Base-by-base conservation (phyloP, 768 basidiomycete genomes). In the Boletus patriciae region DNA sequence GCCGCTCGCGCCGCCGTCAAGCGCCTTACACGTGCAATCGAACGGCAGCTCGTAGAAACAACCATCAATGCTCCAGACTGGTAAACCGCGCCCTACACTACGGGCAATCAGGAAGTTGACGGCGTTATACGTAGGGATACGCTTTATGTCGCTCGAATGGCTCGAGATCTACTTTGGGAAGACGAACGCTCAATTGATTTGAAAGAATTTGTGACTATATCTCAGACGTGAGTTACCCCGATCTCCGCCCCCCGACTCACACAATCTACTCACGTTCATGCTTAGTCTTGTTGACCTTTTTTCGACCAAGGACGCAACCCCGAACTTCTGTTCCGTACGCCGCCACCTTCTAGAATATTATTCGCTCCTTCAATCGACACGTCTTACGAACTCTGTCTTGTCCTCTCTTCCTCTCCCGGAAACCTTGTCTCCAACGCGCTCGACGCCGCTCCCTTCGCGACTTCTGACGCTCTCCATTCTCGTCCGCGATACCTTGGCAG, bases 11-110 rank as follows among this genome's bases (percentile, higher is more conserved):
- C 80, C 54, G 92, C 93, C 19, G 95, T 92, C 62, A 98, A 98
- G 77, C 80, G 84, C 57, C 77, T 99, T 55, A 95, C 95, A 27
- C 82, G 80, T 54, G 73, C 77, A 25, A 86, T 98, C 53, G 87
- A 92, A 72, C 69, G 70, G 12, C 84, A 85, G 66, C 76, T 99
- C 58, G 70, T 86, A 23, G 83, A 84, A 70, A 76, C 87, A 37
- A 97, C 91, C 8, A 82, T 98, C 56, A 98, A 99, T 68, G 91
- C 94, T 13, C 87, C 91, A 33, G 92, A 98, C 71, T 99, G 97
- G 95, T 94, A 78, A 54, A 81, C 78, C 40, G 36, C 45, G 2
- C 40, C 37, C 52, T 58, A n/a, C 50, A n/a, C 57, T 52, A 57
- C 19, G 58, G 37, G 41, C 36, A 23, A 60, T 49, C 18, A 49